Conservation (phyloP, 2,329 filamentous ascomycete genomes). For the Graphiopsis chlorocephala region DNA sequence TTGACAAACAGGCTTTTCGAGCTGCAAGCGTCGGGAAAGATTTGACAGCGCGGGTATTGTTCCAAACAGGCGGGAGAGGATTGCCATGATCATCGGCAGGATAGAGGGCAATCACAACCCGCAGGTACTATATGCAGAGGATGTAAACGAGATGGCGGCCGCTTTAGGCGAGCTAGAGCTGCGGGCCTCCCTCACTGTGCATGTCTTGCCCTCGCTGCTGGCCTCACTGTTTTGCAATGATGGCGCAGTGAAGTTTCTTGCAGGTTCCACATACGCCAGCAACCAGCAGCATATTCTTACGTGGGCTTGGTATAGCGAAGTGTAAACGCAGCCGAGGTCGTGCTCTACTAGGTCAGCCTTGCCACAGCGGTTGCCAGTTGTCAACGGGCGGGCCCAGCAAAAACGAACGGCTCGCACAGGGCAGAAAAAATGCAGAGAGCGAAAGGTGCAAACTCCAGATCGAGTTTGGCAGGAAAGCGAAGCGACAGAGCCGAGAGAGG, state of each 20-base stretch:
- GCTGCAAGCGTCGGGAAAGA: not conserved
- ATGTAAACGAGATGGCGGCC: not conserved
- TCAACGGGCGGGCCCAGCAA: not conserved
- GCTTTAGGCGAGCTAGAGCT: constrained; percentile 8
- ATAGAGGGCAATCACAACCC: not conserved
- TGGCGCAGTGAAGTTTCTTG: not conserved
- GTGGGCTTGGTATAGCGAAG: not conserved
- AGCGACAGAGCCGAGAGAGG: constrained; percentile 1
- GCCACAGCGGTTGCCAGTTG: not conserved
- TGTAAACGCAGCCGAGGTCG: not conserved
- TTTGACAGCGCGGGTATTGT: not conserved
- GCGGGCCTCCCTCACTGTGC: not conserved
- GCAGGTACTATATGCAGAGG: not conserved
- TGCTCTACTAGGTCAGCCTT: not conserved
- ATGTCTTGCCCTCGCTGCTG: not conserved
- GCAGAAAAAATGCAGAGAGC: too few relatives aligned
- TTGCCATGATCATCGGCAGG: not conserved
- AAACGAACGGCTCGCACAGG: not conserved
- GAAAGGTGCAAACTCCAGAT: constrained; percentile 2
- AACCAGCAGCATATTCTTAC: not conserved
- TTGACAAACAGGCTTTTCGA: not conserved
- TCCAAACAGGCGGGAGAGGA: not conserved
- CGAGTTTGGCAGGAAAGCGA: not conserved
- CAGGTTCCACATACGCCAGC: not conserved
- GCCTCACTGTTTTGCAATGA: not conserved